Base-by-base conservation (phyloP, 805 yeast genomes). In the Hemisphaericaspora nanyangensis region DNA sequence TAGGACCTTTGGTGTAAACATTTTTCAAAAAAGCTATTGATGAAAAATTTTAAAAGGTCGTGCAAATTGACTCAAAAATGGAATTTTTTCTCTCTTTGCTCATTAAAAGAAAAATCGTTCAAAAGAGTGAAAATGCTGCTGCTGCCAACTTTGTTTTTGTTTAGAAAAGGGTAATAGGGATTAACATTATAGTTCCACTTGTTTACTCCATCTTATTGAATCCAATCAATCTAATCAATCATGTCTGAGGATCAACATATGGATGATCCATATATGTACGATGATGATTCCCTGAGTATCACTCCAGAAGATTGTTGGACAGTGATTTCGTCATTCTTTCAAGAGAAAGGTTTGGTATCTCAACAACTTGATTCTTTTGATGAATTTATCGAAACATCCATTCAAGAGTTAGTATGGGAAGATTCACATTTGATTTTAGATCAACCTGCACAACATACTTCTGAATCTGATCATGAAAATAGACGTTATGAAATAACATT, bases 271-370 rank as follows among this genome's bases (percentile, higher is more conserved):
- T 85, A 86, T 61, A 79, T 77, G 40, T 81, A 80, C 59, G 90
- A 83, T 51, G 82, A 75, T 47, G 86, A 77, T 46, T 77, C 82
- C 56, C 51, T 51, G 46, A 55, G 60, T 47, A 87, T 93, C 68
- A 89, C 98, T 24, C 86, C 96, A 20, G 99, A 93, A 70, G 99
- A 93, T 73, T 93, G 99, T 67, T 93, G 99, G 99, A 83, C 95
- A 24, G 98, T 93, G 46, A 93, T 93, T 50, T 85, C 96, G 20
- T 79, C 98, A 13, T 93, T 93, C 65, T 93, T 93, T 74, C 88
- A 85, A 66, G 95, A 90, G 58, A 91, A 90, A 60, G 99, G 99
- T 44, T 76, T 93, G 50, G 99, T 93, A 20, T 89, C 98, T 17
- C 99, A 93, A 68, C 99, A 93, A 72, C 74, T 93, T 56, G 99